Base-by-base conservation (phyloP, 1,284 basidiomycete species). In the Trametes sp. region DNA sequence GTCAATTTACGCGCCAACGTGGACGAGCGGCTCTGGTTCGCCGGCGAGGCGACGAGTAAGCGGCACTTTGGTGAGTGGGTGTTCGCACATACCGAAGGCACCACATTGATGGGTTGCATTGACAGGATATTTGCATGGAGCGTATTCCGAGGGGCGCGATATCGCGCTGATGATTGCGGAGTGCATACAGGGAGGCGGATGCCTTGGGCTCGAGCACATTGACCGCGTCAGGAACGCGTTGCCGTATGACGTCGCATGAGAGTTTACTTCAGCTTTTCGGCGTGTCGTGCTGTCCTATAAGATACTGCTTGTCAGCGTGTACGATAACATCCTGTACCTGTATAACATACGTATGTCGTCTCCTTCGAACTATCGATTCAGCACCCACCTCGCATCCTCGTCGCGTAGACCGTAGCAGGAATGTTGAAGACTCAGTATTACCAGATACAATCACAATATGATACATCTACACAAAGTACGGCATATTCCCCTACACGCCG, bases 21-120 rank as follows among this genome's bases (percentile, higher is more conserved):
- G 7, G 66, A 76, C 4, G 76, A 78, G 13, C 77, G 80, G 35
- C 74, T 90, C 10, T 88, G 83, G 80, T 90, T 89, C 67, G 85
- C 87, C 1, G 88, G 87, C 4, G 88, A 90, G 72, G 86, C 84
- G 5, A 87, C 83, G 11, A 87, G 82, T 62, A 73, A 80, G 64
- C 79, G 83, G 66, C 84, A 86, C 76, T 89, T 81, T 68, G 87
- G 87, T 84, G 24, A 63, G 66, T 54, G n/a, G 26, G 5, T 1
- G 6, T 10, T n/a, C 9, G 11, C 41, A 11, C 13, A 8, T 21
- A 16, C 21, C 35, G n/a, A 29, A 13, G 14, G 7, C 1, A 21
- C 7, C 26, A 26, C 23, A 8, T 8, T 28, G 16, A 41, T 29
- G 5, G 7, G 19, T 44, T 9, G 2, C 28, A 16, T 28, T 13